Conservation (phyloP, 257 asterid species). For the Ballota nigra region DNA sequence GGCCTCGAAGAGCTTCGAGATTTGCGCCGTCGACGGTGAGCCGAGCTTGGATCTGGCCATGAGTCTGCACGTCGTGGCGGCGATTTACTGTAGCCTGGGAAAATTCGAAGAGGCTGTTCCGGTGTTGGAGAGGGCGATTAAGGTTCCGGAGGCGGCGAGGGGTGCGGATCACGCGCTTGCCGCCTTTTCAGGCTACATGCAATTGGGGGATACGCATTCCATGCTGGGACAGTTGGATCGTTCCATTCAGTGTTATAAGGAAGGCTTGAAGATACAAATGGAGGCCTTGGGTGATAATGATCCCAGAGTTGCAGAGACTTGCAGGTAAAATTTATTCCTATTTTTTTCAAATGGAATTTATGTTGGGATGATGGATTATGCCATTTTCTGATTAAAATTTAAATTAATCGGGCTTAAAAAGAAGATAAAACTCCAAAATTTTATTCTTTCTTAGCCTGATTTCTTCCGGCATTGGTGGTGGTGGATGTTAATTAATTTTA, state of each 20-base stretch:
- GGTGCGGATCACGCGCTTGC: slow-evolving; percentile 99
- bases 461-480: too few relatives aligned
- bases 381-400: not conserved
- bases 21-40: slow-evolving; percentile 66
- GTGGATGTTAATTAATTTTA: too few relatives aligned
- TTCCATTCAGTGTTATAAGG: slow-evolving; percentile 74
- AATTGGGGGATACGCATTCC: slow-evolving; percentile 92
- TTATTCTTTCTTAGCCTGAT: too few relatives aligned
- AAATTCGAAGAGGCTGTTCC: slow-evolving; percentile 92
- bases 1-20: slow-evolving; percentile 84
- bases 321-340: slow-evolving; percentile 48
- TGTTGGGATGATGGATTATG: not conserved
- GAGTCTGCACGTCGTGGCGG: slow-evolving; percentile 97
- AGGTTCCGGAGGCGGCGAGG: slow-evolving; percentile 70
- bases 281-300: slow-evolving; percentile 92
- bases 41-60: slow-evolving; percentile 92
- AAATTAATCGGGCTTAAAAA: too few relatives aligned
- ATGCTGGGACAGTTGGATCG: slow-evolving; percentile 99
- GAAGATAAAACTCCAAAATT: too few relatives aligned
- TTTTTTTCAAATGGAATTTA: not conserved
- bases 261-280: slow-evolving; percentile 90
- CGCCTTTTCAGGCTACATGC: slow-evolving; percentile 89
- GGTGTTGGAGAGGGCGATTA: slow-evolving; percentile 84
- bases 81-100: slow-evolving; percentile 92
- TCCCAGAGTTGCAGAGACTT: slow-evolving; percentile 94